Base-by-base conservation (phyloP, 495 filamentous ascomycete genomes). In the Viridothelium virens region DNA sequence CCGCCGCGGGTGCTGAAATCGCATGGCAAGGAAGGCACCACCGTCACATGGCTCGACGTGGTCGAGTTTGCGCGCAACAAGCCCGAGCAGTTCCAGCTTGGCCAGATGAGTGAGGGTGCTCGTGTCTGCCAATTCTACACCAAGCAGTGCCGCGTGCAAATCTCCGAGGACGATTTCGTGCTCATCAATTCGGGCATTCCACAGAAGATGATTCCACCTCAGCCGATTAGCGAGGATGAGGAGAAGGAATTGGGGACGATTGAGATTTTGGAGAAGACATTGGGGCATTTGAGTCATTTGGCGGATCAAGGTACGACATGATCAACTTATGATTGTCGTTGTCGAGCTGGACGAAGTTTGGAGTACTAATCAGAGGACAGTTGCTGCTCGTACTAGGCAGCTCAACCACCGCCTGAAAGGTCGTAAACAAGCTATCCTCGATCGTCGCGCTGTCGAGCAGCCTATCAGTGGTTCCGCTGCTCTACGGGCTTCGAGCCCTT, bases 161-260 rank as follows among this genome's bases (percentile, higher is more conserved):
- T 96, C 67, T 87, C 86, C 44, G 90, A 94, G 75, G 91, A 93
- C 73, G 91, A 96, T 73, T 94, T 86, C 78, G 81, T 90, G 46
- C 77, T 96, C 64, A 90, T 96, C 71, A 81, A 83, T 34, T 91
- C 88, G 16, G 91, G 91, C 38, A 88, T 89, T 68, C 85, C 91
- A 16, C 89, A 94, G 76, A 87, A 91, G 76, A 86, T 96, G 77
- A 89, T 89, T 38, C 88, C 91, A 16, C 89, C 87, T 14, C 87
- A 91, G 70, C 89, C 91, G 0, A 87, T 94, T 56, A 84, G 86
- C 61, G 90, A 95, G 74, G 91, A 96, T 70, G 91, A 96, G 72
- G 84, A 88, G 73, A 91, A 90, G 70, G 91, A 96, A 75, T 74
- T 93, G 61, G 90, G 86, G 38, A 92, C 90, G 2, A 75, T 94